Percentiles rank a stretch among this genome's conserved stretches.
Conservation (phyloP, 1,284 basidiomycete species). For the Cryptococcus jaspeensis region DNA sequence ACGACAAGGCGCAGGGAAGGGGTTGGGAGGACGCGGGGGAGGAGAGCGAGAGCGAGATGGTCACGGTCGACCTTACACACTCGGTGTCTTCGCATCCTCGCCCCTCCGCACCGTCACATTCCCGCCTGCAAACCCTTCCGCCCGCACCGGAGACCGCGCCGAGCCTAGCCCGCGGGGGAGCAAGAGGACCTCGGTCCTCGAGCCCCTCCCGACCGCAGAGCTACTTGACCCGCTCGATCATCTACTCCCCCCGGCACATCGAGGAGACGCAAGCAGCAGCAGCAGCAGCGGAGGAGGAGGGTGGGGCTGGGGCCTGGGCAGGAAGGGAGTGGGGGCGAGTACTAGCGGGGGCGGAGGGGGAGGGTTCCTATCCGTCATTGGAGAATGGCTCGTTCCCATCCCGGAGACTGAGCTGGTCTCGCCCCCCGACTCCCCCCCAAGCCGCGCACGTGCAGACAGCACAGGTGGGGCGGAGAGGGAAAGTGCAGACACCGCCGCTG, state of each 20-base stretch:
- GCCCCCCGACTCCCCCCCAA: neutral
- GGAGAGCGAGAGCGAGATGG: neutral
- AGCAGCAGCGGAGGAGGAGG: neutral
- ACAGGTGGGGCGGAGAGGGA: neutral
- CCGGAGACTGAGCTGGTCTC: constrained; percentile 4
- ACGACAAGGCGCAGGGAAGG: neutral
- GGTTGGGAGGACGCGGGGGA: neutral
- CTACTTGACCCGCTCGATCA: constrained; percentile 25
- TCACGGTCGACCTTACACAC: neutral
- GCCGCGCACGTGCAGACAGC: neutral
- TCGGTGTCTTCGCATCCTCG: neutral
- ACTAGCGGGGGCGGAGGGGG: constrained; percentile 3
- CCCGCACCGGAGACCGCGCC: neutral
- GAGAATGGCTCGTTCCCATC: constrained; percentile 22
- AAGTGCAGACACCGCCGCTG: neutral
- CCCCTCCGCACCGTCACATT: too few relatives aligned
- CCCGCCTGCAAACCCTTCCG: neutral
- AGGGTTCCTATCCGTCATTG: constrained; percentile 19
- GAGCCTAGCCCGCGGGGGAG: neutral
- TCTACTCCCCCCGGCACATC: constrained; percentile 11
- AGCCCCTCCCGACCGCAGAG: constrained; percentile 22
- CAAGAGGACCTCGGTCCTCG: constrained; percentile 21
- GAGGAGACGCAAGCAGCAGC: neutral
- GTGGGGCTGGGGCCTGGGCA: constrained; percentile 1
- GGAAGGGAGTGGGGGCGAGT: constrained; percentile 3